phyloP scores from a whole-genome alignment of 345 rosid genomes.

The Theobroma cacao region DNA sequence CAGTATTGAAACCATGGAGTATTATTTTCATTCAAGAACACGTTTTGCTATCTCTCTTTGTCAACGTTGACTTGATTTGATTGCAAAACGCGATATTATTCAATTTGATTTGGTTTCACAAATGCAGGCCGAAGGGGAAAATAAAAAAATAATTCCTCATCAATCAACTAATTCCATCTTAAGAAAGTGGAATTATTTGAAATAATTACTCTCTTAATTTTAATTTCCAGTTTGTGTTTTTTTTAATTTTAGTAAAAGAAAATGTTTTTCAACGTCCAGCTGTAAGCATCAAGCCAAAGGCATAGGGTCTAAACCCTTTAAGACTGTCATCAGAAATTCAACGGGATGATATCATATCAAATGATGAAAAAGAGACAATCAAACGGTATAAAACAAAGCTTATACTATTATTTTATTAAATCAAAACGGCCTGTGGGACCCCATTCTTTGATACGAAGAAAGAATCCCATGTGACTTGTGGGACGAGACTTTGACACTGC shows the following conservation, averaged over 20 bases:
- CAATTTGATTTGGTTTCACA: background rate
- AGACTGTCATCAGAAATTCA: background rate
- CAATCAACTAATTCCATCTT: background rate
- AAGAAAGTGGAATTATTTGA: background rate
- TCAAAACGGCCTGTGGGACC: background rate
- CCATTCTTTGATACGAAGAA: background rate
- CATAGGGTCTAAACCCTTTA: background rate
- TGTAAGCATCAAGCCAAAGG: background rate
- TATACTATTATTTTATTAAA: background rate
- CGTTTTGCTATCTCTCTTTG: background rate
- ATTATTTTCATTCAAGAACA: background rate
- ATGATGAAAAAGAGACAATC: background rate
- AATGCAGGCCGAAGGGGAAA: background rate
- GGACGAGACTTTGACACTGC: conserved; percentile 38
- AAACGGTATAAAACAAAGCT: background rate
- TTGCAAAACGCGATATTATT: background rate
- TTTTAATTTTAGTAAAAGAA: background rate
- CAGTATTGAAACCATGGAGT: background rate
- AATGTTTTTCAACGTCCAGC: background rate
- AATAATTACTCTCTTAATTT: background rate
- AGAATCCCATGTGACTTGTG: conserved; percentile 54
- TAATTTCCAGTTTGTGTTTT: background rate
- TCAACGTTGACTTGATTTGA: background rate
- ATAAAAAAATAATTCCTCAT: background rate
- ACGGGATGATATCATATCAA: background rate